Conservation (phyloP, 2,329 filamentous ascomycete species). For the Fusarium incarnatum region DNA sequence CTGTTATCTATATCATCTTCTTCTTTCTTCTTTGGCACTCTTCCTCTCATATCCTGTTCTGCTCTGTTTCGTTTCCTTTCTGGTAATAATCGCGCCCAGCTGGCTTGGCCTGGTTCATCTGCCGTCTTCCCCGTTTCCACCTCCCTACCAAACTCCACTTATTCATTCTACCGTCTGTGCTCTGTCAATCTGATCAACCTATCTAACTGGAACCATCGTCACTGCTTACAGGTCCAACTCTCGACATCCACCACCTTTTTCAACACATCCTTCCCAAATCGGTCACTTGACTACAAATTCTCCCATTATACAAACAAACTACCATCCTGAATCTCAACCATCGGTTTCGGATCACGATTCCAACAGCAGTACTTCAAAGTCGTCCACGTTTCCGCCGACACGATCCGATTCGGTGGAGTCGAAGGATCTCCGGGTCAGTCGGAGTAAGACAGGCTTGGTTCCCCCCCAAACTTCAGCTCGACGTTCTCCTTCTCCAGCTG, state of each 20-base stretch:
- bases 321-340: constrained; percentile 51
- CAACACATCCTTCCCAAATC: constrained; percentile 72
- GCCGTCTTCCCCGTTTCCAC: constrained; percentile 33
- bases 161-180: constrained; percentile 29
- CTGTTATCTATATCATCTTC: not conserved
- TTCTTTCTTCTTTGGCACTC: not conserved
- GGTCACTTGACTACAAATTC: constrained; percentile 77
- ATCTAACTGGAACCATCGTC: constrained; percentile 43
- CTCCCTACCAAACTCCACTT: constrained; percentile 37
- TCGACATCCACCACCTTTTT: constrained; percentile 50
- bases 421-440: constrained; percentile 43
- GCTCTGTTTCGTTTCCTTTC: constrained; percentile 10
- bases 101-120: constrained; percentile 38
- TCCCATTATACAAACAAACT: constrained; percentile 70
- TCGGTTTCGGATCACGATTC: constrained; percentile 39
- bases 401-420: constrained; percentile 44
- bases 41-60: not conserved
- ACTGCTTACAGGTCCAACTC: constrained; percentile 42
- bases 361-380: constrained; percentile 44
- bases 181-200: constrained; percentile 32
- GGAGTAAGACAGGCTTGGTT: constrained; percentile 44
- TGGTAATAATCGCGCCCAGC: constrained; percentile 13
- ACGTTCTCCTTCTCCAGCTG: constrained; percentile 75
- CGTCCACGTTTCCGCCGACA: constrained; percentile 42
- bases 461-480: constrained; percentile 56